Percentiles rank a stretch among this genome's conserved stretches.
Conservation (phyloP, 1,284 basidiomycete genomes). For the Marasmius sp. region DNA sequence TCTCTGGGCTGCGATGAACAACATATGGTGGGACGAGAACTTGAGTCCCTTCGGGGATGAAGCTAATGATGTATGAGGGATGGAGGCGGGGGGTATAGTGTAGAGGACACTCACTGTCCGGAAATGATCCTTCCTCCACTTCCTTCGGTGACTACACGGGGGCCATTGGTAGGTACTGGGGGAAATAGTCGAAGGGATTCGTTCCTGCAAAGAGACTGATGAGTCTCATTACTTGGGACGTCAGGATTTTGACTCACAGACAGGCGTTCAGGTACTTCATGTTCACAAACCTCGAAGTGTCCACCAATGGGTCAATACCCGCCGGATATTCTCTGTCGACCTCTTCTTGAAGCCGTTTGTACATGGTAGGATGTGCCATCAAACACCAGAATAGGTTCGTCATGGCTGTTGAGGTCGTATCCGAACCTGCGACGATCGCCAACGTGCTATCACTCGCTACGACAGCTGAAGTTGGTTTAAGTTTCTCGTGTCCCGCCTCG, state of each 20-base stretch:
- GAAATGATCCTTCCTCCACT: neutral
- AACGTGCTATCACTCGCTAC: constrained; percentile 44
- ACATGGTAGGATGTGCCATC: constrained; percentile 40
- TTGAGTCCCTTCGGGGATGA: neutral
- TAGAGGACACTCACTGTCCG: neutral
- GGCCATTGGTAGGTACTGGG: neutral
- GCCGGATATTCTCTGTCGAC: constrained; percentile 3
- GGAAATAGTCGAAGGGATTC: neutral
- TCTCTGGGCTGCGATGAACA: neutral
- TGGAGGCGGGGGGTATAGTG: neutral
- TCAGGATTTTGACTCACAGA: neutral
- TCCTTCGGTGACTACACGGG: neutral
- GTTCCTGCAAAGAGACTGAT: neutral
- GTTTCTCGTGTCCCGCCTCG: constrained; percentile 39
- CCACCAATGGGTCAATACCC: neutral
- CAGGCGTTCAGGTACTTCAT: neutral
- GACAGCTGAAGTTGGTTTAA: constrained; percentile 32
- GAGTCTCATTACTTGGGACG: too few species aligned
- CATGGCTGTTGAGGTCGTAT: constrained; percentile 48
- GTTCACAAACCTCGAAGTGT: neutral
- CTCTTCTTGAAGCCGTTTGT: constrained; percentile 46
- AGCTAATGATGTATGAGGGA: neutral
- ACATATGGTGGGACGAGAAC: neutral
- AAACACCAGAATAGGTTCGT: constrained; percentile 43
- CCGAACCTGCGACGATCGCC: constrained; percentile 57